Evolutionary conservation across 352 stramenopile species (phyloP).

Genomic region (Aphanomyces invadans): DNA sequence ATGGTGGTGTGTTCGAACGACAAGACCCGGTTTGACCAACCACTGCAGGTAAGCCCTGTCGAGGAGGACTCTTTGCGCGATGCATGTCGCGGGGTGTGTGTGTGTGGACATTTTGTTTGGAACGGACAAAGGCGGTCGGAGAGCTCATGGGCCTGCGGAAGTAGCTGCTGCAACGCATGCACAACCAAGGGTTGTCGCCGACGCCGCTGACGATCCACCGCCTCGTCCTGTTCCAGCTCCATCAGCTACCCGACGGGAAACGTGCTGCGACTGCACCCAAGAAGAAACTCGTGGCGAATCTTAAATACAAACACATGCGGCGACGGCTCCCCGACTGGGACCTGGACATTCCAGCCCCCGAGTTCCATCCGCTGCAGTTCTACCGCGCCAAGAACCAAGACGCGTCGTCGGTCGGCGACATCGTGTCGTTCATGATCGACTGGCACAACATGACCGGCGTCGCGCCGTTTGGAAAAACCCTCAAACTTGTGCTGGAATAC

Average conservation of each 20-base stretch:
- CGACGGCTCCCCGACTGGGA: constrained; percentile 18
- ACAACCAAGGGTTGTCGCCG: constrained; percentile 60
- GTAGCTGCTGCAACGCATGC: constrained; percentile 67
- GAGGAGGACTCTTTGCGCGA: background rate
- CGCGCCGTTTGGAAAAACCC: constrained; percentile 56
- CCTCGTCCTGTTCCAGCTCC: constrained; percentile 37
- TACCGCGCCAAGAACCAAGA: constrained; percentile 38
- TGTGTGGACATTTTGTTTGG: background rate
- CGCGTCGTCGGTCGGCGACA: constrained; percentile 44
- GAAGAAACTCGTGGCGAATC: background rate
- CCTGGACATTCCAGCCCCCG: constrained; percentile 8
- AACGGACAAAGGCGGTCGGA: too few relatives aligned
- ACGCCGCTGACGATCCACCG: constrained; percentile 61
- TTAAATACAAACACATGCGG: background rate
- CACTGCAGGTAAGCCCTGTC: background rate
- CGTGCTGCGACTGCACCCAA: too few relatives aligned
- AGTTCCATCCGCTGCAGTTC: constrained; percentile 29
- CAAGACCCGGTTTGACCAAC: background rate
- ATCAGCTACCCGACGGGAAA: background rate
- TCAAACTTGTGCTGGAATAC: constrained; percentile 58
- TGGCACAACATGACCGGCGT: constrained; percentile 73
- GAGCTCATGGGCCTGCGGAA: too few relatives aligned
- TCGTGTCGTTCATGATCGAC: constrained; percentile 72
- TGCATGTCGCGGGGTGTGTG: background rate
- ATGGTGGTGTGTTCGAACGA: constrained; percentile 5